phyloP scores from a whole-genome alignment of 192 early-diverging fungal species.

The Coemansia javaensis region DNA sequence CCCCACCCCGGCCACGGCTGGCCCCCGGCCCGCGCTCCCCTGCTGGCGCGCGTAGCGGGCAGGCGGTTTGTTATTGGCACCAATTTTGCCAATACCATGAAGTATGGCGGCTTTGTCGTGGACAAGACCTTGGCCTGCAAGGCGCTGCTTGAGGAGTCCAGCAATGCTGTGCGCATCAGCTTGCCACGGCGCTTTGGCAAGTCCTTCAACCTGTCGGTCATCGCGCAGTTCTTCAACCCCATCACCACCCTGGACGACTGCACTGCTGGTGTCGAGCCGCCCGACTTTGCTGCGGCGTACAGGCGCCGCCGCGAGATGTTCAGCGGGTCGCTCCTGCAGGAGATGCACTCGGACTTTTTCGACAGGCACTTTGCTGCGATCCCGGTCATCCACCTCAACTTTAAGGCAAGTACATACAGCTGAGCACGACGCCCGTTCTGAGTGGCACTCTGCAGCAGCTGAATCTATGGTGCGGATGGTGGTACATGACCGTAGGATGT shows the following conservation, averaged over 20 bases:
- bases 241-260: neutral
- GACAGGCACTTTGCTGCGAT: neutral
- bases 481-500: too few species aligned
- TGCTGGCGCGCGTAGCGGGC: too few species aligned
- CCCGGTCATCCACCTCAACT: slow-evolving; percentile 8
- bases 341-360: neutral
- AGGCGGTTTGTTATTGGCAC: neutral
- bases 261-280: neutral
- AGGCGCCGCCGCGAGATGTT: slow-evolving; percentile 1
- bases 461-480: too few species aligned
- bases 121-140: too few species aligned
- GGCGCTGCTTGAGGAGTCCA: neutral
- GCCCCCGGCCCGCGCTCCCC: neutral
- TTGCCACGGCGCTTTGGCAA: slow-evolving; percentile 15
- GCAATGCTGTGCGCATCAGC: too few species aligned
- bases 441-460: too few species aligned
- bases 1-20: too few species aligned
- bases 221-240: slow-evolving; percentile 22
- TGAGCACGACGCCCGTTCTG: too few species aligned
- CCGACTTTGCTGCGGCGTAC: neutral
- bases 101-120: too few species aligned
- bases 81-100: too few species aligned
- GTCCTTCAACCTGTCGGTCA: slow-evolving; percentile 13
- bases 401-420: slow-evolving; percentile 12
- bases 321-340: neutral